A percentile compares a stretch with the other conserved stretches of the same genome.
Evolutionary conservation across 345 rosid species (phyloP).

Genomic region (Toxicodendron radicans): DNA sequence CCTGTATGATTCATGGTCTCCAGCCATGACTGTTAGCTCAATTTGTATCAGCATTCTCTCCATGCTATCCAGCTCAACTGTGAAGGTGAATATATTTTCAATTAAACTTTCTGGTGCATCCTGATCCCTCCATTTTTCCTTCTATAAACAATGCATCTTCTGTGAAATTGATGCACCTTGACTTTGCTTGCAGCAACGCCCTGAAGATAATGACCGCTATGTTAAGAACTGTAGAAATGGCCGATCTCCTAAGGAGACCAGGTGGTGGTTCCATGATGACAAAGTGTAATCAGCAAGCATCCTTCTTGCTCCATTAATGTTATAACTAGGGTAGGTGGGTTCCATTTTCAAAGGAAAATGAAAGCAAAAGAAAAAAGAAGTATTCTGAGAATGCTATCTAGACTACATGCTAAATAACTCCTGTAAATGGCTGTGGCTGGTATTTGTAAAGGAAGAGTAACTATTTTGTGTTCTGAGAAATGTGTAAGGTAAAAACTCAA

Average conservation of each 20-base stretch:
- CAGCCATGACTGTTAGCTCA: slow-evolving; percentile 97
- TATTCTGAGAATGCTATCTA: slow-evolving; percentile 27
- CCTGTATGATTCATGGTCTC: slow-evolving; percentile 98
- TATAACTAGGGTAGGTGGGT: slow-evolving; percentile 24
- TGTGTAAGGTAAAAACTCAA: background rate
- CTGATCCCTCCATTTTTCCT: background rate
- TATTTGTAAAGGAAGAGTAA: slow-evolving; percentile 30
- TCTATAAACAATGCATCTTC: background rate
- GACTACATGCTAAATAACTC: slow-evolving; percentile 26
- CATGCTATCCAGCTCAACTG: slow-evolving; percentile 96
- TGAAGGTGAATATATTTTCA: slow-evolving; percentile 51
- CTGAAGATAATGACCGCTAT: slow-evolving; percentile 94
- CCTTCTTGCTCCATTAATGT: slow-evolving; percentile 16
- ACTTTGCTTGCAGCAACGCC: slow-evolving; percentile 75
- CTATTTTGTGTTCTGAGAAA: slow-evolving; percentile 20
- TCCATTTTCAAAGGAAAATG: slow-evolving; percentile 23
- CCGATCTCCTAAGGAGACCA: slow-evolving; percentile 97
- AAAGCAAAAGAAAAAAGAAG: slow-evolving; percentile 15
- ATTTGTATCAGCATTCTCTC: slow-evolving; percentile 98
- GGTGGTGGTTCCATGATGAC: slow-evolving; percentile 99
- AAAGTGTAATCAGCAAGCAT: slow-evolving; percentile 55
- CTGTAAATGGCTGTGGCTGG: slow-evolving; percentile 30
- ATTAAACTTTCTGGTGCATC: slow-evolving; percentile 6
- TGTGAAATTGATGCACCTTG: slow-evolving; percentile 5
- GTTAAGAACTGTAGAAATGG: slow-evolving; percentile 96